Percentiles rank a stretch among this genome's conserved stretches.
These are phyloP conservation scores for Coemansia sp. DNA, from an alignment of 192 early-diverging fungal species.

Conservation along the genomic window DNA sequence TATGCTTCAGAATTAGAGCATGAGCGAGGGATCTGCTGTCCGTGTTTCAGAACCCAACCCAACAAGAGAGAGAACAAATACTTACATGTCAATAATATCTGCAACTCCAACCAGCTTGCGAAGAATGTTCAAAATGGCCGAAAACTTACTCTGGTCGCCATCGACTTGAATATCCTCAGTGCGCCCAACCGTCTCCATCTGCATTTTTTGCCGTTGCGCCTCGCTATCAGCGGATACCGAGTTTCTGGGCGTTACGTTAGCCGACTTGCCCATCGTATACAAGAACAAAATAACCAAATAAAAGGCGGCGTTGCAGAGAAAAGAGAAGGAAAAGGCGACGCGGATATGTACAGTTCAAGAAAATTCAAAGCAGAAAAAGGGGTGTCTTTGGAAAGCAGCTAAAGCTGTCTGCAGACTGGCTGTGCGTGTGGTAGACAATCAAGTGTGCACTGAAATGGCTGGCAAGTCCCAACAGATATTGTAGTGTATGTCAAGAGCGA, in stretches of 20 bases:
- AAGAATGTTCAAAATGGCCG: slow-evolving; percentile 59
- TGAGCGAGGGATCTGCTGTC: not conserved
- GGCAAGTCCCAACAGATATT: too few relatives aligned
- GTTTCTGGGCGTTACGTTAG: slow-evolving; percentile 39
- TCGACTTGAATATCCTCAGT: slow-evolving; percentile 49
- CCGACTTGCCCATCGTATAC: slow-evolving; percentile 12
- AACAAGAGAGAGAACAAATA: slow-evolving; percentile 1
- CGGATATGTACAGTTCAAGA: not conserved
- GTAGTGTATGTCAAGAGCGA: not conserved
- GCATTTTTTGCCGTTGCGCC: slow-evolving; percentile 24
- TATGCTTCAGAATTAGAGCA: too few relatives aligned
- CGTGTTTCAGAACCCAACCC: not conserved
- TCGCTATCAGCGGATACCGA: slow-evolving; percentile 26
- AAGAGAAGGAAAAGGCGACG: not conserved
- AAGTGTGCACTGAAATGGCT: too few relatives aligned
- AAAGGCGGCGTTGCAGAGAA: not conserved
- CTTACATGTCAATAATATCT: slow-evolving; percentile 60
- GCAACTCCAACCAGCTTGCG: slow-evolving; percentile 69
- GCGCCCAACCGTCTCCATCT: slow-evolving; percentile 11
- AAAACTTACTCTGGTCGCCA: slow-evolving; percentile 59
- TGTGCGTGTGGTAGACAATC: too few relatives aligned
- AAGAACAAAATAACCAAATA: not conserved
- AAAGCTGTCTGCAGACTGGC: not conserved
- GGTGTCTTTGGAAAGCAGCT: not conserved
- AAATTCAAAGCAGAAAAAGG: not conserved